A percentile compares a stretch with the other conserved stretches of the same genome.
These are phyloP conservation scores for Lipomyces sp. DNA, from an alignment of 805 yeast species.

Conservation along the genomic window DNA sequence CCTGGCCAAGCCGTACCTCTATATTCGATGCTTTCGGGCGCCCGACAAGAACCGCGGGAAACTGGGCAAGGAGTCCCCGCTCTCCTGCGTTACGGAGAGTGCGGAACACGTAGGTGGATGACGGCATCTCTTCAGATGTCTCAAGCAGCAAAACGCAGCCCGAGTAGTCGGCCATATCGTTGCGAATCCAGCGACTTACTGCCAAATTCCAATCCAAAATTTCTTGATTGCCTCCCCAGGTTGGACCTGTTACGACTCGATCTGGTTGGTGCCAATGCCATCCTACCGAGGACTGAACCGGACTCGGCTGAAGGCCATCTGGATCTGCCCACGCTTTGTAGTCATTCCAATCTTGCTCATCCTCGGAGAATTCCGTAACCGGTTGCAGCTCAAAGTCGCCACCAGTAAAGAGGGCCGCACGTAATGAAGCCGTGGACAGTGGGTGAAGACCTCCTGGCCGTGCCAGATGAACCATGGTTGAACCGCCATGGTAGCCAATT, in stretches of 20 bases:
- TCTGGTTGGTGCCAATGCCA: conserved; percentile 4
- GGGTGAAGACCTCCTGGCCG: conserved; percentile 7
- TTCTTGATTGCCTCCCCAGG: conserved; percentile 7
- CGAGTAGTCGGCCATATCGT: background rate
- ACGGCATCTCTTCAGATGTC: conserved; percentile 9
- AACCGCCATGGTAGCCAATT: conserved; percentile 5
- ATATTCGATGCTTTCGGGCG: conserved; percentile 6
- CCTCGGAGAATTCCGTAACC: conserved; percentile 1
- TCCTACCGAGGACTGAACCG: background rate
- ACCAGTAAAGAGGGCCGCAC: conserved; percentile 9
- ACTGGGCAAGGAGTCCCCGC: conserved; percentile 6
- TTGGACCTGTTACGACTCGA: conserved; percentile 1
- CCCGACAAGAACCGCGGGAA: conserved; percentile 4
- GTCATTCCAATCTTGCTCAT: conserved; percentile 2
- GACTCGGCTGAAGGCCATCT: background rate
- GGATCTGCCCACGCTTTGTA: background rate
- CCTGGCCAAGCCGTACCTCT: background rate
- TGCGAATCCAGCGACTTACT: conserved; percentile 4
- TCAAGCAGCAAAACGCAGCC: conserved; percentile 5
- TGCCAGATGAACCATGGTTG: conserved; percentile 4
- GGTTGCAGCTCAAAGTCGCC: conserved; percentile 10
- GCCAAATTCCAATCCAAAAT: conserved; percentile 9
- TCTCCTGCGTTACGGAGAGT: conserved; percentile 8
- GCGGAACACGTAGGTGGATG: conserved; percentile 1
- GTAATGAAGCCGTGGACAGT: background rate